A percentile compares a stretch with the other conserved stretches of the same genome.
Evolutionary conservation across 192 early-diverging fungal species (phyloP).

Genomic region (Podila horticola): DNA sequence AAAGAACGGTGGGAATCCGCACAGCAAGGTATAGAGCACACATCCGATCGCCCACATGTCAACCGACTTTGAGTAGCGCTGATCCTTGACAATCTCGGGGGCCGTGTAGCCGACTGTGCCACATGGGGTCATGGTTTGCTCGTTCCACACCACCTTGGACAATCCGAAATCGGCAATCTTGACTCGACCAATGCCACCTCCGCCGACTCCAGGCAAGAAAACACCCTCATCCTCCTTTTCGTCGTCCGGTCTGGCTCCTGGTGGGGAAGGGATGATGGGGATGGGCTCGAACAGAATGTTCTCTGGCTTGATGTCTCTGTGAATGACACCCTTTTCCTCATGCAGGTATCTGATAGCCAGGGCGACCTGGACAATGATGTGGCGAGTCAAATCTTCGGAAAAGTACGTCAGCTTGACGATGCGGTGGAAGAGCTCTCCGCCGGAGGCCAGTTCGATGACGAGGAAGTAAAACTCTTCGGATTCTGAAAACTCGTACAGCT

Average conservation of each 20-base stretch:
- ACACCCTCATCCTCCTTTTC: constrained; percentile 77
- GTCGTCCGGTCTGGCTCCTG: constrained; percentile 50
- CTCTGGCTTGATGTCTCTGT: constrained; percentile 93
- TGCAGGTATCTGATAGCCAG: constrained; percentile 84
- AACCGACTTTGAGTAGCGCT: constrained; percentile 79
- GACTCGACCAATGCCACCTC: constrained; percentile 81
- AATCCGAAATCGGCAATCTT: constrained; percentile 91
- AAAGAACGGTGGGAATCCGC: constrained; percentile 83
- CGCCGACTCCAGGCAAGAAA: constrained; percentile 75
- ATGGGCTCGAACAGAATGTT: constrained; percentile 82
- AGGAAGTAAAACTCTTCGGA: constrained; percentile 77
- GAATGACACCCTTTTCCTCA: constrained; percentile 77
- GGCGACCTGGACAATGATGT: constrained; percentile 88
- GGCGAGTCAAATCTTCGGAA: constrained; percentile 77
- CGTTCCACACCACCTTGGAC: constrained; percentile 84
- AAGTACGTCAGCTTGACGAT: constrained; percentile 83
- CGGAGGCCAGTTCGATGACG: constrained; percentile 80
- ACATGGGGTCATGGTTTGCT: constrained; percentile 85
- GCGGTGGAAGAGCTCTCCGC: constrained; percentile 90
- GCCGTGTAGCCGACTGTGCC: constrained; percentile 93
- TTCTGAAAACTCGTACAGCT: constrained; percentile 78
- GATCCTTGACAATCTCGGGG: constrained; percentile 85
- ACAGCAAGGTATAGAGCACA: constrained; percentile 82
- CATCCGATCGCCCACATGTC: constrained; percentile 89
- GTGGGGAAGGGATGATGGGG: constrained; percentile 60